Evolutionary conservation across 2,329 filamentous ascomycete genomes (phyloP), one percentile per base, ranked within the genome.

Genomic region (Calcarisporium arbuscula): DNA sequence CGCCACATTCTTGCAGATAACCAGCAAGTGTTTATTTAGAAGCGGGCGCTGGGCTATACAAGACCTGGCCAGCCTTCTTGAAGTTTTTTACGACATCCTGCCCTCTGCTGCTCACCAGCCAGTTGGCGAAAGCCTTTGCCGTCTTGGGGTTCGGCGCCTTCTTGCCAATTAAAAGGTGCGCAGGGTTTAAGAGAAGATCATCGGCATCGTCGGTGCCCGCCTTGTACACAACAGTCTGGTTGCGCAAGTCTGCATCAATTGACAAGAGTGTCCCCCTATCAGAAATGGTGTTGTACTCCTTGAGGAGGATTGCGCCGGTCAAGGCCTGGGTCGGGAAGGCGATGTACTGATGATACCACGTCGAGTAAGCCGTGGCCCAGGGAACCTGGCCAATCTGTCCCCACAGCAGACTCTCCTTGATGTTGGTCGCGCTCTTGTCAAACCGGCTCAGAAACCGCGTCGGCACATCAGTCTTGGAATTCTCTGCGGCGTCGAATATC

Each of bases 381-480:
- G 65, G 64, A 4, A 64, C 40, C 46, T 68, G 66, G 5, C 65
- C 67, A 21, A 70, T 66, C 0, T 50, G 47, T 5, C 63, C 55
- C 64, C 65, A 71, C 4, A 69, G 46, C 23, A 56, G 42, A 0
- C 61, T 61, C 33, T 70, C 67, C 38, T 67, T 67, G 32, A 70
- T 67, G 39, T 68, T 70, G 4, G 64, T 68, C 1, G 67, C 66
- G 3, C 64, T 68, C 44, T 69, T 70, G 40, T 70, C 67, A 32
- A 57, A 70, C 2, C 67, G 57, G 19, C 51, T 61, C 9, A 68
- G 46, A 34, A 68, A 70, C 11, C 62, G 56, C 3, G 65, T 57
- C 0, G 57, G 54, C 0, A 53, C 47, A 3, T 51, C 42, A 0
- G 56, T 59, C 0, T 40, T 42, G 4, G 47, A 50, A 3, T 47